Evolutionary conservation across 2,329 filamentous ascomycete genomes (phyloP), one percentile per base, ranked within the genome.

Genomic region (Dothideomycetidae sp.): DNA sequence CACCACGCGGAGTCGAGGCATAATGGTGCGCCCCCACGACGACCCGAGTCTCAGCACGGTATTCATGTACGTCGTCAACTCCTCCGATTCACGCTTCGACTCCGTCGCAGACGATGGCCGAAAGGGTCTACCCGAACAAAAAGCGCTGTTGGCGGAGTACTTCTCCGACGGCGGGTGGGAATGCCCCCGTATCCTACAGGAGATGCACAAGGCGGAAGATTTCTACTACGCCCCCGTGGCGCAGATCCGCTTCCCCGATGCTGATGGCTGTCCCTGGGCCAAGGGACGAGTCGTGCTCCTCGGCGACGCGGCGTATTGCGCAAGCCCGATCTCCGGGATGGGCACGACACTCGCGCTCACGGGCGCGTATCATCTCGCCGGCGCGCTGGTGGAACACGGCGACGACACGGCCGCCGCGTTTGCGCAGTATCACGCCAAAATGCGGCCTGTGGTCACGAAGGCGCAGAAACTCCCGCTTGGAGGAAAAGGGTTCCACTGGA

Each of bases 281-380:
- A 48, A 48, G 39, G 50, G 52, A 1, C 39, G 53, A 19, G 48
- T 57, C 3, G 49, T 52, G 2, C 35, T 54, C 5, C 31, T 55
- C 1, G 53, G 49, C 0, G 53, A 56, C 42, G 50, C 53, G 14
- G 53, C 44, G 36, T 52, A 53, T 32, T 53, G 49, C 31, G 43
- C 49, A 13, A 48, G 48, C 10, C 54, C 54, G 2, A 45, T 56
- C 32, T 50, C 47, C 3, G 55, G 54, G 7, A 56, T 56, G 52
- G 54, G 55, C 2, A 56, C 55, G 1, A 54, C 53, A 0, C 43
- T 55, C 1, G 54, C 52, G 5, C 37, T 58, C 7, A 48, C 42
- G n/a, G 55, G 54, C 15, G 54, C 53, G 0, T 54, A 56, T 40
- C 47, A 48, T 28, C 49, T 57, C 9, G 54, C 54, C 11, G 53